These are phyloP conservation scores for Canavalia gladiata DNA, from an alignment of 306 rosid genomes.

Conservation along the genomic window DNA sequence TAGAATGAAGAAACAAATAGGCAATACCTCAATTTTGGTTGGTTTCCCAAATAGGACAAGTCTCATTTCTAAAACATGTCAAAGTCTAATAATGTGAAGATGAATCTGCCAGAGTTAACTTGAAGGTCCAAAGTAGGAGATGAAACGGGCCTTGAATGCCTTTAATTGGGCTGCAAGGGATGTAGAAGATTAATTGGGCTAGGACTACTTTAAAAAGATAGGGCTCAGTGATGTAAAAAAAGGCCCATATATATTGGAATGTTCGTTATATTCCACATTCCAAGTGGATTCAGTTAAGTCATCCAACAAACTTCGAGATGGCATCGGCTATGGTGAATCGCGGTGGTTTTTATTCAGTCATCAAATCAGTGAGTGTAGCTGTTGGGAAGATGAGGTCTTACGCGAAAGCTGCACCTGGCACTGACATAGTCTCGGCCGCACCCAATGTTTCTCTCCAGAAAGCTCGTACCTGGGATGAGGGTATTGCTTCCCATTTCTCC, in stretches of 20 bases:
- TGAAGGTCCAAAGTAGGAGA: too few relatives aligned
- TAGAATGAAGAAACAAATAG: too few relatives aligned
- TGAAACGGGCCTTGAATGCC: too few relatives aligned
- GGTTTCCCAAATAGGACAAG: too few relatives aligned
- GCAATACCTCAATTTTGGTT: too few relatives aligned
- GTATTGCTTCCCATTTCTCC: constrained; percentile 84
- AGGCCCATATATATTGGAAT: neutral
- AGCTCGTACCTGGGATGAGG: constrained; percentile 96
- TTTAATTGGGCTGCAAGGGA: neutral
- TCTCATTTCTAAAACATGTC: too few relatives aligned
- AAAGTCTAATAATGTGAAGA: too few relatives aligned
- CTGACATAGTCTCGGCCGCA: constrained; percentile 77
- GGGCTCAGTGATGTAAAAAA: neutral
- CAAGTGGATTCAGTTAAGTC: too few relatives aligned
- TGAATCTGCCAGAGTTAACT: too few relatives aligned
- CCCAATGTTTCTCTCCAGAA: constrained; percentile 85
- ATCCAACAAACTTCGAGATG: constrained; percentile 51
- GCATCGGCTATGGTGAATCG: constrained; percentile 69
- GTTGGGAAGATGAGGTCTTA: constrained; percentile 55
- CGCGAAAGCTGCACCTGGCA: constrained; percentile 69
- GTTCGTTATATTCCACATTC: neutral
- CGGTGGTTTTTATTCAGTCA: constrained; percentile 49
- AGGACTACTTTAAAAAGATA: neutral
- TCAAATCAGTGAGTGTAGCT: constrained; percentile 53
- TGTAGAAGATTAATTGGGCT: too few relatives aligned